A percentile compares a stretch with the other conserved stretches of the same genome.
Conservation (phyloP, 2,329 filamentous ascomycete species). For the Ophiosphaerella narmari region DNA sequence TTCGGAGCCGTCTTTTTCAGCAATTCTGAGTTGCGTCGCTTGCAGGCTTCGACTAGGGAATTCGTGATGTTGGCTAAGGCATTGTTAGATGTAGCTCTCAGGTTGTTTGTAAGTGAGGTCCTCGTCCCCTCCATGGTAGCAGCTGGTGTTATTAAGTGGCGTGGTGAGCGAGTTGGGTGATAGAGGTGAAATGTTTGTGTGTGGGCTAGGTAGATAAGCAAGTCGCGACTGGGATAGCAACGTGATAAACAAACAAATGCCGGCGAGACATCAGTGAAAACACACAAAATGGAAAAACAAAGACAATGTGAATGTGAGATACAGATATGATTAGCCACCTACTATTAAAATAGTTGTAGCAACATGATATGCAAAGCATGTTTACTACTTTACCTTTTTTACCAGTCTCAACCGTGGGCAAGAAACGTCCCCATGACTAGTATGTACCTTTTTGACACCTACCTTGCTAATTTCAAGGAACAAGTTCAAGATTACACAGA, state of each 20-base stretch:
- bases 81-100: constrained; percentile 9
- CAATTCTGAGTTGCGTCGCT: constrained; percentile 16
- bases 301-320: not conserved
- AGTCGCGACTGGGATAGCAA: not conserved
- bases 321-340: not conserved
- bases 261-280: not conserved
- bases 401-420: too few relatives aligned
- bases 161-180: not conserved
- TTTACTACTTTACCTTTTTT: not conserved
- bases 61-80: constrained; percentile 25
- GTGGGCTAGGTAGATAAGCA: not conserved
- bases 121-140: constrained; percentile 1
- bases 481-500: not conserved
- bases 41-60: constrained; percentile 16
- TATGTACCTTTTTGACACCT: not conserved
- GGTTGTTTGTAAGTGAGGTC: not conserved
- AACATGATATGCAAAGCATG: too few relatives aligned
- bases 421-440: not conserved
- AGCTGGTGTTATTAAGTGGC: not conserved
- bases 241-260: constrained; percentile 1
- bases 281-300: not conserved
- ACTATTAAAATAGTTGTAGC: not conserved
- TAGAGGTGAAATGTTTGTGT: not conserved
- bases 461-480: not conserved
- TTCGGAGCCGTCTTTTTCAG: not conserved